Base-by-base conservation (phyloP, 179 eudicot species). In the Heliamphora pulchella region DNA sequence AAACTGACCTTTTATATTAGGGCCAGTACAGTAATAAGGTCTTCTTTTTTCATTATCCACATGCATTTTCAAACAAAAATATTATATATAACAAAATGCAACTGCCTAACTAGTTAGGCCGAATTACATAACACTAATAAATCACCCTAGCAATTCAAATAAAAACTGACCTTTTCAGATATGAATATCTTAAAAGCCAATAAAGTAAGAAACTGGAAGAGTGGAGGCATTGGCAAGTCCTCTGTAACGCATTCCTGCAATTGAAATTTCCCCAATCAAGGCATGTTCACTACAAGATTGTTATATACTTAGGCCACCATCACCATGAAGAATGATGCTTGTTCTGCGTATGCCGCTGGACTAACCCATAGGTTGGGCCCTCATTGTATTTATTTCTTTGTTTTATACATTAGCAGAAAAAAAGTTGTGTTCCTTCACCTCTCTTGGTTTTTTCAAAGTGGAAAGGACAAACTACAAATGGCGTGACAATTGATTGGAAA, bases 211-310 rank as follows among this genome's bases (percentile, higher is more conserved):
- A 93, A 93, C 86, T 93, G 97, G 82, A 93, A 93, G 18, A 93
- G 87, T 43, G 96, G 96, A 80, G 97, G 97, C 97, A 93, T 93
- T 71, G 97, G 97, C 89, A 93, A 86, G 78, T 90, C 94, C 78
- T 88, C 89, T 41, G 90, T 79, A 58, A 88, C 84, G 71, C 87
- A 81, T 59, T 84, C 89, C 97, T 93, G 96, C 84, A 86, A 81
- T 51, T 66, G 15, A 61, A 77, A 44, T 43, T 68, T 59, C 70
- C 73, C 78, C 15, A 78, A 81, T 80, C 73, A 67, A 78, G 67
- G 55, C 46, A 59, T 15, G 13, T 18, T 54, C 67, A 59, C 54
- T n/a, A 5, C 9, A 1, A 54, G 54, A n/a, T 55, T 51, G 14
- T 78, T 18, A 80, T 18, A 80, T 53, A 4, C 31, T 31, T 20